Base-by-base conservation (phyloP, 495 filamentous ascomycete species). In the Collariella sp. region DNA sequence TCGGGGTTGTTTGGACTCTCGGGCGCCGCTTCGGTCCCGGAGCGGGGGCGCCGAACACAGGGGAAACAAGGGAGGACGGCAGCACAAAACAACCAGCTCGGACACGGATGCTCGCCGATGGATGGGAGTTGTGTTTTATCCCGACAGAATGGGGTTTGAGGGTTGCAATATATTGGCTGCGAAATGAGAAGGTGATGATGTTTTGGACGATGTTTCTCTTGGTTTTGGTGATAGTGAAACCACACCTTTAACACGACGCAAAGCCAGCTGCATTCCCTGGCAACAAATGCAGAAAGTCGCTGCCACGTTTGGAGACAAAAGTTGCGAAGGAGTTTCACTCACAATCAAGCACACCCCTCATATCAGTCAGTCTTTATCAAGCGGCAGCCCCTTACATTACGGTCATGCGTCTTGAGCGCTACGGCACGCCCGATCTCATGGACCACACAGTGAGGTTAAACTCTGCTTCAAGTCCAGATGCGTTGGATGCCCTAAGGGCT, bases 11-110 rank as follows among this genome's bases (percentile, higher is more conserved):
- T 23, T n/a, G 29, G 34, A 9, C 39, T 18, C 22, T 50, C 34
- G 23, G 20, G 50, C 40, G 58, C 26, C 29, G 36, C 26, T 46
- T 62, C 59, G 59, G 59, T 62, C 55, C 59, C 59, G 59, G 55
- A 35, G 18, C 18, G 29, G 22, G 22, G 22, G 42, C 20, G 19
- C 43, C 7, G 43, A 35, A 38, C 39, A 24, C 39, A 40, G 7
- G 29, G 18, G 16, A 50, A 18, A 15, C 20, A 24, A 7, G 7
- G 4, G 13, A 35, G 34, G 34, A 19, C 5, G 16, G 23, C 46
- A 12, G 35, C 35, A 19, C 48, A 29, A 16, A 5, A 29, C 40
- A 13, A 5, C n/a, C 38, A 23, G 15, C 33, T n/a, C 29, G 18
- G 38, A 6, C 33, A 44, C 23, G 39, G 39, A 11, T 52, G n/a